Base-by-base conservation (phyloP, 495 filamentous ascomycete genomes). In the Podospora pseudocomata region DNA sequence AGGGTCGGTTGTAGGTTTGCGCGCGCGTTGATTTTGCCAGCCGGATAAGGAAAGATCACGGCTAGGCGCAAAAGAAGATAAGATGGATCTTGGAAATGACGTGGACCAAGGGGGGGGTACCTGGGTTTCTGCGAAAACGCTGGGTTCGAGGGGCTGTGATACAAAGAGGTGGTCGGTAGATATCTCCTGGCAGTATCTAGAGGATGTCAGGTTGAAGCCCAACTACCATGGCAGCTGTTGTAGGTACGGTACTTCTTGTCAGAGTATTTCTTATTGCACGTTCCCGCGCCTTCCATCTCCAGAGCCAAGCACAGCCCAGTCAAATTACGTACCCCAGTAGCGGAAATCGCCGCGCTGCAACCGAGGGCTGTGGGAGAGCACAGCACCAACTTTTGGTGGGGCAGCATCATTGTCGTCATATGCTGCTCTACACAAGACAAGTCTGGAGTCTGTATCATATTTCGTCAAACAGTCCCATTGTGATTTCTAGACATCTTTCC, bases 311-410 rank as follows among this genome's bases (percentile, higher is more conserved):
- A 60, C 30, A 59, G 64, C 64, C 64, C 63, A 69, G 39, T 54
- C 30, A 66, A 70, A 72, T 70, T 72, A 70, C 68, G 65, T 67
- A 69, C 65, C n/a, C 28, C 63, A 44, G 60, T 60, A 63, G 53
- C 68, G 64, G 68, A 64, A 70, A 66, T 32, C 60, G 60, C 68
- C 64, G 68, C 49, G 26, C 13, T 19, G 30, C 53, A 23, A 30
- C 34, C 16, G 28, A 20, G 15, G 39, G 32, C 30, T 32, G 63
- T 19, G 32, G 63, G 53, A 34, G 59, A 49, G 9, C 9, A 20
- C 59, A 49, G 39, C 39, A 30, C 59, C 26, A 60, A 64, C 55
- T 49, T n/a, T 65, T 60, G 61, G 67, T 60, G 58, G 67, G 67
- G 63, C 57, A 30, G 16, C 18, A 15, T 60, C 66, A 55, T 64